phyloP scores from a whole-genome alignment of 83 land plant species.

The Thuja plicata region DNA sequence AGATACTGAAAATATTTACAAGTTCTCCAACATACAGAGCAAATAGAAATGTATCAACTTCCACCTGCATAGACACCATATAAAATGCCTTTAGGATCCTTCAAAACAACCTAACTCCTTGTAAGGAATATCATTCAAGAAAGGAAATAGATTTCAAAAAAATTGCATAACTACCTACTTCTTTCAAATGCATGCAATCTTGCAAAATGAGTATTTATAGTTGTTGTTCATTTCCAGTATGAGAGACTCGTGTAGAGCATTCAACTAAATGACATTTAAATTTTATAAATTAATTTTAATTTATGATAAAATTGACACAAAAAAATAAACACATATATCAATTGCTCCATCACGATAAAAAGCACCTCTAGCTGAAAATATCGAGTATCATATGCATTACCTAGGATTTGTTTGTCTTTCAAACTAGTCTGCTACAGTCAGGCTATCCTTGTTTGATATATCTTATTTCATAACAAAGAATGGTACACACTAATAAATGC shows the following conservation, averaged over 20 bases:
- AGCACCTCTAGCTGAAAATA: too few species aligned
- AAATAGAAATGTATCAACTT: slow-evolving; percentile 57
- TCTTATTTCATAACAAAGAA: too few species aligned
- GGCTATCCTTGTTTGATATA: too few species aligned
- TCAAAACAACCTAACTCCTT: background rate
- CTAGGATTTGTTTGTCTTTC: too few species aligned
- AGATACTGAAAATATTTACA: slow-evolving; percentile 60
- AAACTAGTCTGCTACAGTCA: too few species aligned
- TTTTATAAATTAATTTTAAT: background rate
- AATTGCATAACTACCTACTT: slow-evolving; percentile 35
- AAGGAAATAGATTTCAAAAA: slow-evolving; percentile 11
- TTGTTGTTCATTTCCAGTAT: slow-evolving; percentile 24
- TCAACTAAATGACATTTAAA: background rate
- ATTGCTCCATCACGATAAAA: too few species aligned
- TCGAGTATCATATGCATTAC: too few species aligned
- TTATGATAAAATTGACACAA: too few species aligned
- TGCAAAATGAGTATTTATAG: slow-evolving; percentile 59
- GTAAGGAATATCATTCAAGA: background rate
- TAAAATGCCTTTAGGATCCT: too few species aligned
- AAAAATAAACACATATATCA: too few species aligned
- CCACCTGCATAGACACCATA: slow-evolving; percentile 41
- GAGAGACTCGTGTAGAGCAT: slow-evolving; percentile 33
- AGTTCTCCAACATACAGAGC: slow-evolving; percentile 58
- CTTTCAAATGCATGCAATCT: slow-evolving; percentile 76
- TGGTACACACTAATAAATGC: too few species aligned